Evolutionary conservation across 352 stramenopile species (phyloP), one percentile per base, ranked within the genome.

Genomic region (Peronospora destructor): DNA sequence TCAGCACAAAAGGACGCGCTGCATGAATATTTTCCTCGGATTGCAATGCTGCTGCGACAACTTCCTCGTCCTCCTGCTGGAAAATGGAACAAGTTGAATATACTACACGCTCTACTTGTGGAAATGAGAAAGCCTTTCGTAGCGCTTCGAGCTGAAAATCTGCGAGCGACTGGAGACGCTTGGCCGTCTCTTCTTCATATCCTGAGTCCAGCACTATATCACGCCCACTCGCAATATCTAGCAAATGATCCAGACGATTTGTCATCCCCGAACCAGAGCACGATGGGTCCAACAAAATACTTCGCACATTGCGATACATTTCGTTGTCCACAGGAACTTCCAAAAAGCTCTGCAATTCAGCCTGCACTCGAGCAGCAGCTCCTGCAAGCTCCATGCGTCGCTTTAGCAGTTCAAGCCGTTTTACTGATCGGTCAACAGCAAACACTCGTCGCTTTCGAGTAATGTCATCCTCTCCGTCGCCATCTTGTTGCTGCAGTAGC

Each of bases 21-120:
- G 71, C 66, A 21, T 33, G 14, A 36, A 51, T 29, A 45, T 86
- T 87, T 50, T 79, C 64, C 1, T 72, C 43, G 13, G 78, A 85
- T 25, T 63, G 55, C 28, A 99, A 66, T n/a, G 94, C 89, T 8
- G 79, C 71, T 19, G 66, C 55, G 17, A 98, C 93, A 11, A 98
- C 95, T 36, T 80, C 72, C 71, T 99, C 95, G 64, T 99, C 97
- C 64, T 99, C 95, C 55, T 95, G 84, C 37, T 90, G 73, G 66
- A 98, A 94, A 33, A 98, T 76, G 10, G 91, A 98, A 68, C 95
- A 99, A 26, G 95, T 99, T 16, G 94, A 98, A 70, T 99, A 99
- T 14, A 95, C 89, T 38, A 99, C 85, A 26, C 84, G 80, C 56
- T 97, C 63, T 1, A 97, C 94, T 49, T 92, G 63, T 2, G 91